Evolutionary conservation across 164 flowering plant genomes (phyloP).

Genomic region (Sedum album): DNA sequence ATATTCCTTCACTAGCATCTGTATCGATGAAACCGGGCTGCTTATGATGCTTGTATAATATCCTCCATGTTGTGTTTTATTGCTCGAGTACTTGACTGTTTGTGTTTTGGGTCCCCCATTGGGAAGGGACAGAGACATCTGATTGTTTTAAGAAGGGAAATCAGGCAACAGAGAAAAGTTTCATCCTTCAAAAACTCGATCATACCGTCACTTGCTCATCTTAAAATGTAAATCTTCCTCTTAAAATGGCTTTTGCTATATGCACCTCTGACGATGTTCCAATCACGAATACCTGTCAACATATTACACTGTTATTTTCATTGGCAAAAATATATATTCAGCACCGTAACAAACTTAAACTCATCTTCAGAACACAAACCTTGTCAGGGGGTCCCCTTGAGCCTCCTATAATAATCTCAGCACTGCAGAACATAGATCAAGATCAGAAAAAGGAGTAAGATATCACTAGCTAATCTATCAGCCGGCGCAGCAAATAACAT

Average conservation of each 20-base stretch:
- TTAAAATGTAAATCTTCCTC: conserved; percentile 47
- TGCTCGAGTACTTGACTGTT: too few relatives aligned
- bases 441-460: neutral
- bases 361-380: conserved; percentile 36
- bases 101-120: too few relatives aligned
- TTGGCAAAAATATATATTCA: neutral
- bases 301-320: too few relatives aligned
- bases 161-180: neutral
- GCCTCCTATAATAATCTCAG: conserved; percentile 85
- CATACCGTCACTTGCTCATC: neutral
- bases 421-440: conserved; percentile 43
- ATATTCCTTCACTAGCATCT: too few relatives aligned
- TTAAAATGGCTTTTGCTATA: conserved; percentile 81
- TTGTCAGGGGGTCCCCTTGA: conserved; percentile 91
- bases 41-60: too few relatives aligned
- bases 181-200: neutral
- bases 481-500: neutral
- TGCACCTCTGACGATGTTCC: conserved; percentile 82
- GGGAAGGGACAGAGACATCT: too few relatives aligned
- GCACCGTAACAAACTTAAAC: neutral
- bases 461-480: neutral
- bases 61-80: too few relatives aligned
- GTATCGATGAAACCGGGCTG: too few relatives aligned
- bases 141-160: too few relatives aligned
- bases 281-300: conserved; percentile 66